Conservation (phyloP, 805 yeast species). For the Lachancea meyersii region DNA sequence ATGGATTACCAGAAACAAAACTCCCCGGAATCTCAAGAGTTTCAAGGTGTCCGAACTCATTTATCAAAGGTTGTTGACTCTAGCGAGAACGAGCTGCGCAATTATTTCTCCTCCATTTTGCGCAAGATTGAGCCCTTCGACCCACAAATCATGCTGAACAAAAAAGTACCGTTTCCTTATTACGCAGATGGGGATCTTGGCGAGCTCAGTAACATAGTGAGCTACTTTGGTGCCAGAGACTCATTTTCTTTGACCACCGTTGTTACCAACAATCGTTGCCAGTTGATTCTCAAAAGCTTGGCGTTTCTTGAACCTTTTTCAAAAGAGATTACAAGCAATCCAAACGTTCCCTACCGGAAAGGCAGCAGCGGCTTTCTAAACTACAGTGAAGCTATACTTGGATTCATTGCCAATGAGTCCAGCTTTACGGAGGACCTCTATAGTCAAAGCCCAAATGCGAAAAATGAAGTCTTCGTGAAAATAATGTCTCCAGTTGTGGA, state of each 20-base stretch:
- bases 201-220: constrained; percentile 39
- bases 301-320: constrained; percentile 43
- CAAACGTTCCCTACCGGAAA: constrained; percentile 49
- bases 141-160: constrained; percentile 38
- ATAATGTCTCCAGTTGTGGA: constrained; percentile 35
- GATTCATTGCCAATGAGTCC: constrained; percentile 45
- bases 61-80: constrained; percentile 49
- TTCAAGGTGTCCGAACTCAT: constrained; percentile 61
- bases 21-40: constrained; percentile 35
- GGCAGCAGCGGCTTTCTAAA: constrained; percentile 53
- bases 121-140: constrained; percentile 40
- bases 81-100: constrained; percentile 50
- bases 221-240: constrained; percentile 36
- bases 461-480: constrained; percentile 27
- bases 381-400: constrained; percentile 48
- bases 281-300: constrained; percentile 39
- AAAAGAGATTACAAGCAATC: constrained; percentile 34
- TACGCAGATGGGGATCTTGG: constrained; percentile 33
- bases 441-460: constrained; percentile 30
- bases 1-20: constrained; percentile 29
- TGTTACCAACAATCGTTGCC: constrained; percentile 39
- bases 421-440: constrained; percentile 42
- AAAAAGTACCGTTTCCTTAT: constrained; percentile 39
- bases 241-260: constrained; percentile 29
- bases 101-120: constrained; percentile 43